Conservation (phyloP, 1,284 basidiomycete species). For the Ceratobasidium sp. region DNA sequence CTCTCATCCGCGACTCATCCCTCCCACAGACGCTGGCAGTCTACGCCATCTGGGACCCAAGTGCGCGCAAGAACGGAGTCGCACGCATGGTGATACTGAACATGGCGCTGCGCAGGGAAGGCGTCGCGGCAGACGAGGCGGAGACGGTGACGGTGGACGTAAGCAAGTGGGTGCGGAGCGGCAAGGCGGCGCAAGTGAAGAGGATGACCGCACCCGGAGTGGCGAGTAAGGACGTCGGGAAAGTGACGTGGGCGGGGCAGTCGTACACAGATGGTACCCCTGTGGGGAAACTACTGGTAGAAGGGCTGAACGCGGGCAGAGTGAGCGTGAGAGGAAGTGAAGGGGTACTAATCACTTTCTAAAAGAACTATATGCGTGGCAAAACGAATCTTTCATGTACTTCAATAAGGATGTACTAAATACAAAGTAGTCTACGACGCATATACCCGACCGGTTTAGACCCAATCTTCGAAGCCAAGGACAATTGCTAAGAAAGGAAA, state of each 20-base stretch:
- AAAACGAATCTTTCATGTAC: constrained; percentile 2
- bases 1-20: constrained; percentile 52
- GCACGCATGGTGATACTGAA: constrained; percentile 57
- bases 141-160: constrained; percentile 53
- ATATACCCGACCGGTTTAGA: constrained; percentile 11
- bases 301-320: constrained; percentile 51
- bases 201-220: constrained; percentile 56
- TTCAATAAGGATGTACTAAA: constrained; percentile 44
- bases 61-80: constrained; percentile 47
- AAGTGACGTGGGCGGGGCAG: constrained; percentile 59
- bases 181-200: constrained; percentile 52
- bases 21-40: constrained; percentile 54
- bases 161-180: constrained; percentile 49
- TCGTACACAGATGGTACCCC: constrained; percentile 56
- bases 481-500: constrained; percentile 61
- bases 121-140: constrained; percentile 46
- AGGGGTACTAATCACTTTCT: constrained; percentile 54
- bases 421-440: constrained; percentile 26
- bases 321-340: constrained; percentile 56
- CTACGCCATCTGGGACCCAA: constrained; percentile 58
- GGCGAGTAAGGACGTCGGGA: constrained; percentile 55
- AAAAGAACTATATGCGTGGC: constrained; percentile 17
- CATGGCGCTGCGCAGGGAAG: constrained; percentile 54
- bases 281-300: constrained; percentile 53
- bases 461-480: constrained; percentile 78